These are phyloP conservation scores for Kwoniella mangroviensis DNA, from an alignment of 768 basidiomycete species.

Conservation along the genomic window DNA sequence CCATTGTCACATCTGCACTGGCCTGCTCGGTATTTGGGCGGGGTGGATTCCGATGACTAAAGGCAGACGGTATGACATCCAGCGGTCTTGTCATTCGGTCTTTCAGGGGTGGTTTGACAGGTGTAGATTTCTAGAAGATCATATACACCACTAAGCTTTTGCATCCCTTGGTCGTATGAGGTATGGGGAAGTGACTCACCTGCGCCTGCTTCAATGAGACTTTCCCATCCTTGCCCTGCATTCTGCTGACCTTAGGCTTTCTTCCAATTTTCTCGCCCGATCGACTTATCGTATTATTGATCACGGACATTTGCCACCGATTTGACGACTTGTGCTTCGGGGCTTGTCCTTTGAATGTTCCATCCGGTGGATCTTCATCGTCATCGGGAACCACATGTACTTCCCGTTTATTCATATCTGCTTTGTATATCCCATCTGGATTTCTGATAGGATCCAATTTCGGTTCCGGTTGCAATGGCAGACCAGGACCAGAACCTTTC, in stretches of 20 bases:
- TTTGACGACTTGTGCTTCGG: neutral
- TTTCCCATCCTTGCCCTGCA: conserved; percentile 16
- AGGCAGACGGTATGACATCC: neutral
- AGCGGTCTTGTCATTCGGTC: neutral
- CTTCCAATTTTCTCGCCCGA: neutral
- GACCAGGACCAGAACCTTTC: neutral
- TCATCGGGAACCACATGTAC: neutral
- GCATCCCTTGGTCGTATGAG: no score
- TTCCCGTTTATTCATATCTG: neutral
- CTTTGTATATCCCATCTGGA: neutral
- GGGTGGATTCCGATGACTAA: no score
- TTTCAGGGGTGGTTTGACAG: neutral
- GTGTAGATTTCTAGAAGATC: neutral
- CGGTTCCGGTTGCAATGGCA: neutral
- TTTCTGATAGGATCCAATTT: neutral
- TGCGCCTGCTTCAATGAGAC: neutral
- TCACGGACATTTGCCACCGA: neutral
- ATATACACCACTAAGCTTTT: no score
- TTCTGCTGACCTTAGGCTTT: neutral
- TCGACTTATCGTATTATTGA: neutral
- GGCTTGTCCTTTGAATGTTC: neutral
- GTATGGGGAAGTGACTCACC: no score
- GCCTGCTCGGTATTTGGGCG: no score
- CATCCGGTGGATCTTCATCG: neutral
- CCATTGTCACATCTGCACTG: neutral